phyloP scores from a whole-genome alignment of 78 protist genomes.

The Dictyostelium firmibasis region DNA sequence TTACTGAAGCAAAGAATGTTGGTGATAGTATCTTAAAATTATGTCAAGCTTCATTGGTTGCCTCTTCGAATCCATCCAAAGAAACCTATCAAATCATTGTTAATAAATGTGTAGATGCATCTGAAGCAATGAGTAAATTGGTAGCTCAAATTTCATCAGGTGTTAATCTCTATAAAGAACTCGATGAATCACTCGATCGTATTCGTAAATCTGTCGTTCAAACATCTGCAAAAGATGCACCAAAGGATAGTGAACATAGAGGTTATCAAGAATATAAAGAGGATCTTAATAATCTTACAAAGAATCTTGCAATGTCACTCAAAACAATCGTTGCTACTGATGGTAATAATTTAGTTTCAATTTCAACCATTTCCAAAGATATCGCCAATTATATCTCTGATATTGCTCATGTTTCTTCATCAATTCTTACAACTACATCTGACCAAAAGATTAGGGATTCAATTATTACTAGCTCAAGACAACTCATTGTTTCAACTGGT shows the following conservation, averaged over 20 bases:
- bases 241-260: not conserved
- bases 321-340: conserved; percentile 75
- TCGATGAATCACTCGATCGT: conserved; percentile 69
- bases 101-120: conserved; percentile 25
- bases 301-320: conserved; percentile 48
- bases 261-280: conserved; percentile 81
- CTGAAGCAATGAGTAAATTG: conserved; percentile 53
- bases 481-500: conserved; percentile 27
- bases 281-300: conserved; percentile 20
- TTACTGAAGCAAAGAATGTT: conserved; percentile 60
- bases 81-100: conserved; percentile 72
- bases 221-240: not conserved
- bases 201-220: not conserved
- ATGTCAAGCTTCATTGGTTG: conserved; percentile 60
- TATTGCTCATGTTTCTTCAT: conserved; percentile 16
- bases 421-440: conserved; percentile 9
- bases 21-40: conserved; percentile 55
- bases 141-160: conserved; percentile 77
- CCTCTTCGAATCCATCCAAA: conserved; percentile 50
- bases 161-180: conserved; percentile 71
- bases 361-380: conserved; percentile 70
- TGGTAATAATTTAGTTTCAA: conserved; percentile 59
- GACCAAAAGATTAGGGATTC: conserved; percentile 70
- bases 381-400: conserved; percentile 23
- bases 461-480: conserved; percentile 44